Base-by-base conservation (phyloP, 106 monocot species). In the Posidonia australis region DNA sequence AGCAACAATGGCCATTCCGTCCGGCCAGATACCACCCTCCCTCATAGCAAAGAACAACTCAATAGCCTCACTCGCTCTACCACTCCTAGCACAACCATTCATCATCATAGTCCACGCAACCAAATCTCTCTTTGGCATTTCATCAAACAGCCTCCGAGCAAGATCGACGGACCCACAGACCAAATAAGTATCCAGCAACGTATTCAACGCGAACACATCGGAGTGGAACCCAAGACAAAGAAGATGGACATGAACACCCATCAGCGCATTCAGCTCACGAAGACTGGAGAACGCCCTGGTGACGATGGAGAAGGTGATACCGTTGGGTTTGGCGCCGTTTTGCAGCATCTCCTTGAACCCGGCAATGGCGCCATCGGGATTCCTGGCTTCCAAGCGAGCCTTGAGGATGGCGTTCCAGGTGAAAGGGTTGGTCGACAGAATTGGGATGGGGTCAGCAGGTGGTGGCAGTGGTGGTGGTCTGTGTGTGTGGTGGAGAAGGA, bases 1-100 rank as follows among this genome's bases (percentile, higher is more conserved):
- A 0, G 77, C 60, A 19, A 87, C 18, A 21, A 84, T 44, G 0
- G 84, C 77, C 16, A 71, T 77, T 32, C 82, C 82, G 26, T 82
- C 76, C 9, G 76, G 75, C 44, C 41, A 13, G 10, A 63, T 13
- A 13, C 54, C 63, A 3, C 29, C 51, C 19, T 32, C 36, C 25
- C 26, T 48, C 72, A 72, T 72, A 9, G 41, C 52, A 19, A 42
- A 30, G 43, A 72, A 63, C 25, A 72, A 18, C 4, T 63, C 43
- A 25, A 72, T 17, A 5, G 72, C 72, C 24, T 72, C 63, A 27
- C 44, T 44, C 20, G 51, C 36, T 14, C 54, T 19, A 28, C 27
- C 53, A 31, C 51, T 64, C 20, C 72, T 46, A 23, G 28, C 26
- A 43, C 43, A 63, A 7, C n/a, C 54, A 31, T 64, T 63, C 52